Conservation (phyloP, 139 green algal species). For the Mesotaenium endlicherianum region DNA sequence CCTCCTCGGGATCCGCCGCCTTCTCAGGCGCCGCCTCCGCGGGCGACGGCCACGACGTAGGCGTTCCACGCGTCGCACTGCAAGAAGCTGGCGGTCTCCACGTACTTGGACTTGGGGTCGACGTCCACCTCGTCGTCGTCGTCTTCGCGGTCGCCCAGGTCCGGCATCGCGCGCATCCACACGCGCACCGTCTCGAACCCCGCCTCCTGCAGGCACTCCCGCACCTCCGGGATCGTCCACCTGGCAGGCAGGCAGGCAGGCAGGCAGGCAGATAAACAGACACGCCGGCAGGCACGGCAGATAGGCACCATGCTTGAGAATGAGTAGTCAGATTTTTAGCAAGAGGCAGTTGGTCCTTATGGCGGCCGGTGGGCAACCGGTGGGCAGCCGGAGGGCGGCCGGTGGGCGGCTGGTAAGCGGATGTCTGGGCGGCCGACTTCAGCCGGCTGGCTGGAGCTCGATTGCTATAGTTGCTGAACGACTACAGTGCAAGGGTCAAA, state of each 20-base stretch:
- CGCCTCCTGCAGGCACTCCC: constrained; percentile 27
- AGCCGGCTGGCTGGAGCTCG: too few species aligned
- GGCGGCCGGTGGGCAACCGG: too few species aligned
- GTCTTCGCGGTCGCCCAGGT: constrained; percentile 4
- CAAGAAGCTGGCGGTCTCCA: background rate
- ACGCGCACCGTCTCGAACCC: constrained; percentile 22
- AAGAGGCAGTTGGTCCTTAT: background rate
- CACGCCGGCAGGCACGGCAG: constrained; percentile 9
- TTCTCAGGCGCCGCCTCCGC: too few species aligned
- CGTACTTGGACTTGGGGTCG: constrained; percentile 9
- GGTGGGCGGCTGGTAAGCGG: too few species aligned
- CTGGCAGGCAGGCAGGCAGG: constrained; percentile 10
- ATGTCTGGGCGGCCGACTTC: too few species aligned
- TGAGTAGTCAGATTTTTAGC: background rate
- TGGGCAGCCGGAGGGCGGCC: too few species aligned
- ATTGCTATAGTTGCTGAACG: too few species aligned
- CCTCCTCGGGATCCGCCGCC: too few species aligned
- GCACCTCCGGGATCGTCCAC: constrained; percentile 42
- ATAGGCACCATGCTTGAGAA: background rate
- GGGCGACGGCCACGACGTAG: constrained; percentile 34
- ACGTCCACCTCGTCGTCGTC: constrained; percentile 34
- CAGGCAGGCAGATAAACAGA: constrained; percentile 3
- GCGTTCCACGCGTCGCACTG: constrained; percentile 36
- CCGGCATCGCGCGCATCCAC: constrained; percentile 41
- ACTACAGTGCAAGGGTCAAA: too few species aligned